Evolutionary conservation across 805 yeast genomes (phyloP).

Genomic region (Groenewaldozyma salmanticensis): DNA sequence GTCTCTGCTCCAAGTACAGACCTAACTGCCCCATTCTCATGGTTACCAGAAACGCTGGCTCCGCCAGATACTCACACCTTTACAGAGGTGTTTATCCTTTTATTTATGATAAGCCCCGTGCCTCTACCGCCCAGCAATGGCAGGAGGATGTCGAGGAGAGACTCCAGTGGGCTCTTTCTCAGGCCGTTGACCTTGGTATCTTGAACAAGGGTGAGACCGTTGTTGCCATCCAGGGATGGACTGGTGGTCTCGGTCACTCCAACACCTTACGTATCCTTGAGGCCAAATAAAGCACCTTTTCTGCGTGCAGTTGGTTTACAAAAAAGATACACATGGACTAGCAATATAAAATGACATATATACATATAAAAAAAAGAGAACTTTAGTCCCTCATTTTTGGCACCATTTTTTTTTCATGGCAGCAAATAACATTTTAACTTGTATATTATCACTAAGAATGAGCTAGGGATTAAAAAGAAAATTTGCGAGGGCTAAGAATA

Average conservation of each 20-base stretch:
- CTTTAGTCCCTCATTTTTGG: too few relatives aligned
- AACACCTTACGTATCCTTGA: conserved; percentile 86
- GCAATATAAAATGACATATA: too few relatives aligned
- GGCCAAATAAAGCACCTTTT: neutral
- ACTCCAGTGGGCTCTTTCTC: conserved; percentile 83
- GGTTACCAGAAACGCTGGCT: conserved; percentile 90
- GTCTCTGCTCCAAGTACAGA: conserved; percentile 95
- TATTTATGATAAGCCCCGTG: conserved; percentile 56
- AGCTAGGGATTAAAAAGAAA: too few relatives aligned
- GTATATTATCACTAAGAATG: too few relatives aligned
- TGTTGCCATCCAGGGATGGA: conserved; percentile 97
- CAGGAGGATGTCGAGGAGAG: conserved; percentile 93
- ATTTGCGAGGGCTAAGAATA: too few relatives aligned
- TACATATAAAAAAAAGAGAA: too few relatives aligned
- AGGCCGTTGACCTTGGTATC: conserved; percentile 81
- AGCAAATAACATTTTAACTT: too few relatives aligned
- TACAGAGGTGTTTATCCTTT: conserved; percentile 99
- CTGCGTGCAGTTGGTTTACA: neutral
- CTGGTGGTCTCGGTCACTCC: conserved; percentile 97
- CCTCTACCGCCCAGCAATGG: conserved; percentile 63
- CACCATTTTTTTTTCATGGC: too few relatives aligned
- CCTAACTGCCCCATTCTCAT: conserved; percentile 95
- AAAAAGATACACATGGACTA: too few relatives aligned
- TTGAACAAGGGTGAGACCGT: conserved; percentile 79
- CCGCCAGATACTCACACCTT: conserved; percentile 93